phyloP scores from a whole-genome alignment of 176 grass and related monocot species.

The Oryza glumipatula region DNA sequence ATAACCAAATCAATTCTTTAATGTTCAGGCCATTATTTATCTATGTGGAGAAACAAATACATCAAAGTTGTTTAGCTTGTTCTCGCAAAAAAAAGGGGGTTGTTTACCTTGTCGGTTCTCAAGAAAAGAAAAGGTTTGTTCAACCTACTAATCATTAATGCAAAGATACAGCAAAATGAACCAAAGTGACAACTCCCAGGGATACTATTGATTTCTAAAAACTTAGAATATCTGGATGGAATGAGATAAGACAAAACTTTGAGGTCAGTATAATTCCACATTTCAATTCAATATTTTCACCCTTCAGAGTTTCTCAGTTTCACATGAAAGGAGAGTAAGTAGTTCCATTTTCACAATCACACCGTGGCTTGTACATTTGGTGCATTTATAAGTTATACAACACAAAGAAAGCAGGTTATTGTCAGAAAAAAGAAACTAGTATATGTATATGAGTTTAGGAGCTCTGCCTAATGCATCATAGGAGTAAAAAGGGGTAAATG shows the following conservation, averaged over 20 bases:
- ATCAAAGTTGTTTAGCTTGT: slow-evolving; percentile 15
- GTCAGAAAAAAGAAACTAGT: background rate
- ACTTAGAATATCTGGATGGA: background rate
- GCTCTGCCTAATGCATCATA: no score
- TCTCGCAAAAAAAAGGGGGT: slow-evolving; percentile 6
- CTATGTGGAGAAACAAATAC: background rate
- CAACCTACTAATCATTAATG: slow-evolving; percentile 24
- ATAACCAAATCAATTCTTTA: slow-evolving; percentile 13
- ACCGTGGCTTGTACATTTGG: background rate
- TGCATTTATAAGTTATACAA: background rate
- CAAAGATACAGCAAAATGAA: background rate
- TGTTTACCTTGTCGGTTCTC: slow-evolving; percentile 17
- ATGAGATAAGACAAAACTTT: background rate
- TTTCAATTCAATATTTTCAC: background rate
- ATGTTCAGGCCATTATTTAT: slow-evolving; percentile 15
- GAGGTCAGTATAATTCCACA: background rate
- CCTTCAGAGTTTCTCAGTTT: background rate
- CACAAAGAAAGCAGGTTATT: background rate
- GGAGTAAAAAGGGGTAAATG: no score
- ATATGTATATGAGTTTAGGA: background rate
- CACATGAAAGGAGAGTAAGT: background rate
- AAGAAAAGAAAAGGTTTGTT: slow-evolving; percentile 24
- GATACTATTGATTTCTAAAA: background rate
- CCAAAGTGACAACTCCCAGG: background rate
- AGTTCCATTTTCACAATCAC: background rate